These are phyloP conservation scores for Mallotus nudiflorus DNA, from an alignment of 345 rosid genomes.

Conservation along the genomic window DNA sequence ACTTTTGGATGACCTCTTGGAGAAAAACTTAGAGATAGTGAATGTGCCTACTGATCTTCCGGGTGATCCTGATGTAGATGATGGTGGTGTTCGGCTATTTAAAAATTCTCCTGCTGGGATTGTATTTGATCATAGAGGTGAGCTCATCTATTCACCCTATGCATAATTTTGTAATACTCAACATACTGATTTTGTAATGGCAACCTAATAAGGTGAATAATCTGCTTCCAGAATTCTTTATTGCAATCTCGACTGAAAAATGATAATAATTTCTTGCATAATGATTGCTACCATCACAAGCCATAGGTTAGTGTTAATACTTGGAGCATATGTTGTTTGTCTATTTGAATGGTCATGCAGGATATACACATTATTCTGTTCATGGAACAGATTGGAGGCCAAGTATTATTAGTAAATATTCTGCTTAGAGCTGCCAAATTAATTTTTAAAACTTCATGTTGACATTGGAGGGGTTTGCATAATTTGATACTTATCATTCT, in stretches of 20 bases:
- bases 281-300: not conserved
- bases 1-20: slow-evolving; percentile 69
- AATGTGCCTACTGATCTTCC: slow-evolving; percentile 32
- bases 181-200: not conserved
- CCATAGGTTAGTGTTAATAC: not conserved
- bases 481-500: not conserved
- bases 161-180: not conserved
- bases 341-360: not conserved
- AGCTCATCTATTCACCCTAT: slow-evolving; percentile 16
- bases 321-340: no score
- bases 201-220: not conserved
- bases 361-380: not conserved
- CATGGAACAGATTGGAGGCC: no score
- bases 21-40: slow-evolving; percentile 54
- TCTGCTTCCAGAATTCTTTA: slow-evolving; percentile 5
- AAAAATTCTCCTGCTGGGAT: slow-evolving; percentile 66
- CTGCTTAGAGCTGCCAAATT: not conserved
- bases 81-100: slow-evolving; percentile 67
- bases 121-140: slow-evolving; percentile 63
- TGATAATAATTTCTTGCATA: not conserved
- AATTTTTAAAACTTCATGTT: not conserved
- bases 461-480: not conserved
- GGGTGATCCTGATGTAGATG: slow-evolving; percentile 32
- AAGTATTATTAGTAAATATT: not conserved
- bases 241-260: slow-evolving; percentile 1